Conservation (phyloP, 495 filamentous ascomycete genomes). For the Trypethelium eluteriae region DNA sequence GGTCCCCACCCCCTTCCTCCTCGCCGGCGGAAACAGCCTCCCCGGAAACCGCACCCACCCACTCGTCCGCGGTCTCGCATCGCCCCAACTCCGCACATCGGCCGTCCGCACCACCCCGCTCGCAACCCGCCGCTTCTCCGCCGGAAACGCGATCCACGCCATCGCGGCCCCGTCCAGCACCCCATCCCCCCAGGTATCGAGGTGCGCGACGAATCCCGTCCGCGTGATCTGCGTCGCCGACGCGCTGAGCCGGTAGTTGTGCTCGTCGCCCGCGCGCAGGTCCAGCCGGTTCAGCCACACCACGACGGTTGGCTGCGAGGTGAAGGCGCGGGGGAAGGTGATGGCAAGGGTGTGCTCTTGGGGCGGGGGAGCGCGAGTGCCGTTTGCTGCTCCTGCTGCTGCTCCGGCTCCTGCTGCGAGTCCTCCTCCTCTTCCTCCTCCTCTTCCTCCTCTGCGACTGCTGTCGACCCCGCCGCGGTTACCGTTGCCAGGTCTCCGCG, state of each 20-base stretch:
- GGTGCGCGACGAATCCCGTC: slow-evolving; percentile 18
- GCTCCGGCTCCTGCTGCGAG: too few relatives aligned
- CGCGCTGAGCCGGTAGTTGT: slow-evolving; percentile 18
- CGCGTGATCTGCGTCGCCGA: slow-evolving; percentile 12
- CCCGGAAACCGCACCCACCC: slow-evolving; percentile 19
- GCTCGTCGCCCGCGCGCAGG: slow-evolving; percentile 9
- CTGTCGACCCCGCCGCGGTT: background rate
- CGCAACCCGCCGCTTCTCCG: slow-evolving; percentile 20
- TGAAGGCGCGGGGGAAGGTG: slow-evolving; percentile 19
- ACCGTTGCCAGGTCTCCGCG: background rate
- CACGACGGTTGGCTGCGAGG: slow-evolving; percentile 13
- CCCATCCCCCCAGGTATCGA: slow-evolving; percentile 22
- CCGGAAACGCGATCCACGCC: slow-evolving; percentile 26
- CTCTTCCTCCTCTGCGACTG: background rate
- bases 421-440: slow-evolving; percentile 2
- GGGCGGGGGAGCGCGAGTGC: background rate
- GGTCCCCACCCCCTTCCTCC: background rate
- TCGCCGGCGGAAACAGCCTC: slow-evolving; percentile 6
- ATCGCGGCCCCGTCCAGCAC: slow-evolving; percentile 23
- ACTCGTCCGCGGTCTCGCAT: slow-evolving; percentile 16
- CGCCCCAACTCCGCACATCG: slow-evolving; percentile 19
- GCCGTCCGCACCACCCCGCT: slow-evolving; percentile 18
- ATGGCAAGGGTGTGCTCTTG: slow-evolving; percentile 9
- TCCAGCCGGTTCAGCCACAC: slow-evolving; percentile 26
- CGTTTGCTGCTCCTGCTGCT: background rate